Evolutionary conservation across 2,329 filamentous ascomycete species (phyloP).

Genomic region (Neopestalotiopsis sp.): DNA sequence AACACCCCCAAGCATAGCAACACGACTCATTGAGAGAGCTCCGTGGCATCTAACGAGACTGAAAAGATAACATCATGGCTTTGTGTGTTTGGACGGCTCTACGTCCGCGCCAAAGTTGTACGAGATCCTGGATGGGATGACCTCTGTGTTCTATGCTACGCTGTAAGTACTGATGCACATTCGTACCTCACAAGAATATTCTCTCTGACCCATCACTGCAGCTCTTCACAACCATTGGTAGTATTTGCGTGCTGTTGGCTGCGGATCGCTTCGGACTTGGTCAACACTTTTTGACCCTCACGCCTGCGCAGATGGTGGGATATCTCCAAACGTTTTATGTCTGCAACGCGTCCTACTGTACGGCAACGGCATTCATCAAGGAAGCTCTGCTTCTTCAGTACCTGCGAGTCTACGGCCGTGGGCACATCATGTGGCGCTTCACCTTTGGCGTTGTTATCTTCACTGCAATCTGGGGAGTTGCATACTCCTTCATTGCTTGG

Average conservation of each 20-base stretch:
- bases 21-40: background rate
- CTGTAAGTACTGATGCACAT: slow-evolving; percentile 21
- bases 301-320: slow-evolving; percentile 17
- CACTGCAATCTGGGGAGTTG: slow-evolving; percentile 35
- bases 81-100: slow-evolving; percentile 34
- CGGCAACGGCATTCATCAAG: slow-evolving; percentile 32
- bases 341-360: slow-evolving; percentile 29
- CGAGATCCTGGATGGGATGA: slow-evolving; percentile 33
- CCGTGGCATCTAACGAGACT: background rate
- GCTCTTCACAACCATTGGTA: slow-evolving; percentile 28
- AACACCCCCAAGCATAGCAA: background rate
- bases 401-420: slow-evolving; percentile 30
- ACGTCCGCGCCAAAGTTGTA: slow-evolving; percentile 29
- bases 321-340: slow-evolving; percentile 28
- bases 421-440: slow-evolving; percentile 24
- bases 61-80: slow-evolving; percentile 34
- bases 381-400: slow-evolving; percentile 33
- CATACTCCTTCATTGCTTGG: slow-evolving; percentile 37
- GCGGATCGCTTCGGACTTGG: slow-evolving; percentile 29
- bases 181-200: background rate
- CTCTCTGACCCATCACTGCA: slow-evolving; percentile 19
- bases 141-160: slow-evolving; percentile 29
- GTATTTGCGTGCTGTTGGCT: slow-evolving; percentile 25
- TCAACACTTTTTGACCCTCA: slow-evolving; percentile 27
- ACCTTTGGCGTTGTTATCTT: slow-evolving; percentile 31